phyloP scores from a whole-genome alignment of 768 basidiomycete species.

The Pilatotrama ljubarskyi region DNA sequence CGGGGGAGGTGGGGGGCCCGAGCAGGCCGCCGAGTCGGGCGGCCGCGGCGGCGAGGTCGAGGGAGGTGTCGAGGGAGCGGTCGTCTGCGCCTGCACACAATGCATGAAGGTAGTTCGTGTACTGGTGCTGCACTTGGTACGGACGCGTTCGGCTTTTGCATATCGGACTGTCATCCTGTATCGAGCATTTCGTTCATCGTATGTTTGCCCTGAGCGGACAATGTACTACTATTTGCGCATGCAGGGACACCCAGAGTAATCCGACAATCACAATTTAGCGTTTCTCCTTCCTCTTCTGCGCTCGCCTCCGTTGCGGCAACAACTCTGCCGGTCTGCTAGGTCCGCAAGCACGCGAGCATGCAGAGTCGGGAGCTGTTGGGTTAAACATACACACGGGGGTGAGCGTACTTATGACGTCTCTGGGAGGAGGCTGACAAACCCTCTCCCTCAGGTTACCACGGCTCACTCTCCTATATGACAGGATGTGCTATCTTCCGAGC shows the following conservation, averaged over 20 bases:
- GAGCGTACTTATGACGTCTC: not conserved
- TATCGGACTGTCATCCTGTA: too few species aligned
- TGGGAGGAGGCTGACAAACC: not conserved
- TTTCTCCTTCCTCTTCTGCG: too few species aligned
- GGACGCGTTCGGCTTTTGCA: too few species aligned
- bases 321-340: too few species aligned
- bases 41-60: not conserved
- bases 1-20: conserved; percentile 1
- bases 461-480: too few species aligned
- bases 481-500: too few species aligned
- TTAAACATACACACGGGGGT: not conserved
- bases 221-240: not conserved
- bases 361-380: not conserved
- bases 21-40: not conserved
- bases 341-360: too few species aligned
- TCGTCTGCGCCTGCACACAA: not conserved
- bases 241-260: not conserved
- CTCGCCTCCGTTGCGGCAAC: too few species aligned
- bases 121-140: too few species aligned
- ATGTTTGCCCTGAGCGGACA: not conserved
- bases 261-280: too few species aligned
- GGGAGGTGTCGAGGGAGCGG: not conserved
- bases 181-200: not conserved
- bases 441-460: not conserved
- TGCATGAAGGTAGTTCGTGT: too few species aligned